phyloP scores from a whole-genome alignment of 116 monocot genomes.

The Zostera marina region DNA sequence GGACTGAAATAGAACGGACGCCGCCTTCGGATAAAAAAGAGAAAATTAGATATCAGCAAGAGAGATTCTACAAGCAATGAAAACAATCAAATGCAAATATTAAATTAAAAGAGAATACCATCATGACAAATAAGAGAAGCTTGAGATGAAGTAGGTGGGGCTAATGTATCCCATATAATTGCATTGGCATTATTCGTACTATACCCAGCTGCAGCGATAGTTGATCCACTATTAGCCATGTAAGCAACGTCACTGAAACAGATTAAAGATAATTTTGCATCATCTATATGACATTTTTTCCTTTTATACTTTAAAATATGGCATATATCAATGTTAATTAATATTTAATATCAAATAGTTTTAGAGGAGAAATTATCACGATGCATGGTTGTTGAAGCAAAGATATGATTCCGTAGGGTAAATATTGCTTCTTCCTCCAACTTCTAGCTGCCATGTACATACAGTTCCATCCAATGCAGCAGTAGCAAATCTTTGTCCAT shows the following conservation, averaged over 20 bases:
- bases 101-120: conserved; percentile 24
- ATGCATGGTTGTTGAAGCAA: conserved; percentile 76
- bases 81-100: neutral
- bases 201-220: conserved; percentile 83
- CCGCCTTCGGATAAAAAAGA: conserved; percentile 46
- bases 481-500: conserved; percentile 88
- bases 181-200: conserved; percentile 62
- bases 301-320: neutral
- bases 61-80: neutral
- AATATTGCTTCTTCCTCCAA: conserved; percentile 81
- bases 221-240: conserved; percentile 68
- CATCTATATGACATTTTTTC: too few species aligned
- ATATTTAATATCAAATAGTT: neutral
- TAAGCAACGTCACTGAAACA: conserved; percentile 70
- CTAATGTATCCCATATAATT: conserved; percentile 93
- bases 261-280: neutral
- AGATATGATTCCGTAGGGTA: conserved; percentile 65
- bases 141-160: conserved; percentile 63
- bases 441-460: conserved; percentile 92
- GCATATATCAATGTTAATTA: neutral
- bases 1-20: conserved; percentile 69
- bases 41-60: neutral
- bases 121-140: conserved; percentile 88
- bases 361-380: conserved; percentile 20
- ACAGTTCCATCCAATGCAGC: conserved; percentile 85